These are phyloP conservation scores for Trichoderma virens DNA, from an alignment of 495 filamentous ascomycete genomes.

Conservation along the genomic window DNA sequence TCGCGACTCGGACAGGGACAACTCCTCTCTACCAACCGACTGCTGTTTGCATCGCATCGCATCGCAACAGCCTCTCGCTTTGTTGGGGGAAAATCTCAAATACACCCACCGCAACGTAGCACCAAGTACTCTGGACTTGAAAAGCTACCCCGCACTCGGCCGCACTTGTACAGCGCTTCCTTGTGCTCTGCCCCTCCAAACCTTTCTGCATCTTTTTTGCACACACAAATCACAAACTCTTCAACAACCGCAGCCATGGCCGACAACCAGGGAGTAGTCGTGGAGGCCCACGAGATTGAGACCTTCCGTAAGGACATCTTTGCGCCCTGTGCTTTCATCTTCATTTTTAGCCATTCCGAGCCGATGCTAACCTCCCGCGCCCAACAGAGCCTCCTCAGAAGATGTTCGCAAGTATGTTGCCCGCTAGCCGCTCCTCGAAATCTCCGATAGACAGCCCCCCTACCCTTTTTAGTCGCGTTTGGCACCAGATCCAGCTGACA, in stretches of 20 bases:
- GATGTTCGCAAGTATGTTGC: constrained; percentile 54
- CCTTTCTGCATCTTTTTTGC: background rate
- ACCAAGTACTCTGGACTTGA: background rate
- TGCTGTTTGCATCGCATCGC: background rate
- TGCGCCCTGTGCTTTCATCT: background rate
- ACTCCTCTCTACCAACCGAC: background rate
- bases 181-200: constrained; percentile 1
- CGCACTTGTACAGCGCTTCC: background rate
- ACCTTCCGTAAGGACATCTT: constrained; percentile 56
- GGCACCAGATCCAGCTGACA: background rate
- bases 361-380: constrained; percentile 15
- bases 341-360: background rate
- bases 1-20: background rate
- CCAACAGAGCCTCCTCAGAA: constrained; percentile 44
- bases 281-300: constrained; percentile 78
- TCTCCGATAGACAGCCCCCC: background rate
- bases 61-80: background rate
- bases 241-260: constrained; percentile 16
- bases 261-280: constrained; percentile 58
- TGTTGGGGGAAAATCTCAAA: background rate
- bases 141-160: constrained; percentile 1
- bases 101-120: background rate
- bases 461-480: background rate
- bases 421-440: constrained; percentile 3
- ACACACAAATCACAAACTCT: background rate